Evolutionary conservation across 1,284 basidiomycete species (phyloP), one percentile per base, ranked within the genome.

Genomic region (Trichosporon sp.): DNA sequence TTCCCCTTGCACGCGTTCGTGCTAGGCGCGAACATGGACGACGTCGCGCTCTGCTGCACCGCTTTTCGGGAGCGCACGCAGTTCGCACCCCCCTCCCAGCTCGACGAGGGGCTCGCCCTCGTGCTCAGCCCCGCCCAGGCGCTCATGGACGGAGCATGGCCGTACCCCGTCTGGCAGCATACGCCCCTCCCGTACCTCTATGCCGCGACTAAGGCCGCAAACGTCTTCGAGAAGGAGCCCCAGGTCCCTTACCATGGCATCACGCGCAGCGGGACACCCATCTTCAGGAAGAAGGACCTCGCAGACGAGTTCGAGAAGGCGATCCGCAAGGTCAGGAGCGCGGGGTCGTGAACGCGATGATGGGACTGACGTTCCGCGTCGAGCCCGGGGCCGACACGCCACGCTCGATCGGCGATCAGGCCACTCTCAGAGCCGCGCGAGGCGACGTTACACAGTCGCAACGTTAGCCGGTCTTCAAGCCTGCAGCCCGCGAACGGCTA

Each of bases 21-120:
- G 23, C 62, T 63, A 23, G 62, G 62, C 32, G 62, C 62, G 35
- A 42, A 42, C 35, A 42, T 23, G 35, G 62, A 63, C 62, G 62
- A 63, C 35, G 62, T 63, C 21, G 18, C 8, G 11, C 34, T 63
- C 5, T 42, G 35, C 23, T 7, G 25, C 21, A 63, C 38, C 4
- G 62, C 62, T 4, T 63, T 63, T 23, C 12, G 35, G 8, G 62
- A 63, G 3, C 23, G 51, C 25, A 25, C 6, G 51, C 51, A 27
- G 51, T 56, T 56, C 35, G 34, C 27, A 7, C 62, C 35, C 13
- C 25, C 35, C 11, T 42, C 35, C 12, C 38, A 42, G 35, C 35
- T 63, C 23, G 62, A 63, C 12, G 62, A 63, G 23, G 62, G 38
- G 35, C 62, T 56, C 25, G 51, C 51, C 6, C 51, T 56, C 12